Evolutionary conservation across 2,329 filamentous ascomycete genomes (phyloP).

Genomic region (Phyllosticta ampelicida): DNA sequence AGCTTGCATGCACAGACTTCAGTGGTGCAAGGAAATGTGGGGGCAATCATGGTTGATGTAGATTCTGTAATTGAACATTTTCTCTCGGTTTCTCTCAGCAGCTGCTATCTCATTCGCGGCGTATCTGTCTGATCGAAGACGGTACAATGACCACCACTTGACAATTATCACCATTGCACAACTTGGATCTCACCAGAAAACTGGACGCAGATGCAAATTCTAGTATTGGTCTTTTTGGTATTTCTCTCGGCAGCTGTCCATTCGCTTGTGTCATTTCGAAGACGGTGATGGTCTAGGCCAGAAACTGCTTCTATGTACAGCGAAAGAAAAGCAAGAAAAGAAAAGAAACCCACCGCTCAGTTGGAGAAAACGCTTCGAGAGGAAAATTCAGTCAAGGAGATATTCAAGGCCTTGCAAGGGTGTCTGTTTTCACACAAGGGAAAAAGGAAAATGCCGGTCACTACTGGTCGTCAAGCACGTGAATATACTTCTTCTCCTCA

Average conservation of each 20-base stretch:
- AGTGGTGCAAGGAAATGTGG: too few relatives aligned
- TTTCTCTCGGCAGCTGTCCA: too few relatives aligned
- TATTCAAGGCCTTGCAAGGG: too few relatives aligned
- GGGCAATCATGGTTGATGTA: neutral
- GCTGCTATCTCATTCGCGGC: neutral
- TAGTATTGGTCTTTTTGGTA: too few relatives aligned
- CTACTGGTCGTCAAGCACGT: constrained; percentile 49
- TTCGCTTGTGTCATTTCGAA: too few relatives aligned
- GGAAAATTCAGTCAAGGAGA: neutral
- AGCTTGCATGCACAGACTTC: too few relatives aligned
- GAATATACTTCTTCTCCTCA: constrained; percentile 94
- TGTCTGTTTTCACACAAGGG: neutral
- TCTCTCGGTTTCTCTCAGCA: neutral
- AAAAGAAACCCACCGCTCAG: neutral
- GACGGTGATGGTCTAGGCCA: neutral
- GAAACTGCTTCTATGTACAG: neutral
- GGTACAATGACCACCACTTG: too few relatives aligned
- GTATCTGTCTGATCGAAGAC: neutral
- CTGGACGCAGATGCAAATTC: too few relatives aligned
- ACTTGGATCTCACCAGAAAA: too few relatives aligned
- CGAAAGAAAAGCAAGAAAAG: neutral
- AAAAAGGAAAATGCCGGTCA: neutral
- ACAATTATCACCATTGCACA: too few relatives aligned
- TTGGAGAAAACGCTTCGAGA: neutral
- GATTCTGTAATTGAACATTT: neutral